phyloP scores from a whole-genome alignment of 805 yeast species.

The Jamesozyma piceae region DNA sequence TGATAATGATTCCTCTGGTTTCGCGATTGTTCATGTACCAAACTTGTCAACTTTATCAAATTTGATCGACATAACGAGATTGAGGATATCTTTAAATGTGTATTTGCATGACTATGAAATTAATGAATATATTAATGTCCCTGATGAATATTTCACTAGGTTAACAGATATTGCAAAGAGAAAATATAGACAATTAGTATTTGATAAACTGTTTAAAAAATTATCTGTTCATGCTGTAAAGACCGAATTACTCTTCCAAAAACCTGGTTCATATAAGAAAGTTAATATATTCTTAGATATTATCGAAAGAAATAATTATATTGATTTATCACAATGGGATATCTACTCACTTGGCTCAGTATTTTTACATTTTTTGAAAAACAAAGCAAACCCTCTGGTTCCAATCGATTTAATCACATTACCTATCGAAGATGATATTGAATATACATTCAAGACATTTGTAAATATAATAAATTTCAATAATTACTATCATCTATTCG shows the following conservation, averaged over 20 bases:
- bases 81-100: slow-evolving; percentile 68
- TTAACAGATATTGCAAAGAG: slow-evolving; percentile 23
- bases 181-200: slow-evolving; percentile 33
- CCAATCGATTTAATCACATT: slow-evolving; percentile 40
- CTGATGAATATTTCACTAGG: slow-evolving; percentile 30
- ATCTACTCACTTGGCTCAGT: slow-evolving; percentile 37
- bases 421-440: slow-evolving; percentile 44
- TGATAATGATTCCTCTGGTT: slow-evolving; percentile 6
- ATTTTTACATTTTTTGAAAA: slow-evolving; percentile 39
- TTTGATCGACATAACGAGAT: slow-evolving; percentile 60
- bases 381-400: slow-evolving; percentile 46
- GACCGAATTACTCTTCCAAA: slow-evolving; percentile 42
- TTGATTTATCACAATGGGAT: slow-evolving; percentile 60
- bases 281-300: slow-evolving; percentile 39
- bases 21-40: slow-evolving; percentile 34
- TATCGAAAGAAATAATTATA: slow-evolving; percentile 44
- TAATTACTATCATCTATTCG: slow-evolving; percentile 28
- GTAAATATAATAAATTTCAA: slow-evolving; percentile 28
- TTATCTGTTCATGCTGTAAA: slow-evolving; percentile 35
- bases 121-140: slow-evolving; percentile 41
- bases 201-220: slow-evolving; percentile 45
- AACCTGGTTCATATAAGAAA: slow-evolving; percentile 45
- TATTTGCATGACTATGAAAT: slow-evolving; percentile 58
- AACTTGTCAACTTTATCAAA: slow-evolving; percentile 46
- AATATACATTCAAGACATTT: slow-evolving; percentile 35